Evolutionary conservation across 1,284 basidiomycete species (phyloP), one percentile per base, ranked within the genome.

Genomic region (Fistulinella cinereoalba): DNA sequence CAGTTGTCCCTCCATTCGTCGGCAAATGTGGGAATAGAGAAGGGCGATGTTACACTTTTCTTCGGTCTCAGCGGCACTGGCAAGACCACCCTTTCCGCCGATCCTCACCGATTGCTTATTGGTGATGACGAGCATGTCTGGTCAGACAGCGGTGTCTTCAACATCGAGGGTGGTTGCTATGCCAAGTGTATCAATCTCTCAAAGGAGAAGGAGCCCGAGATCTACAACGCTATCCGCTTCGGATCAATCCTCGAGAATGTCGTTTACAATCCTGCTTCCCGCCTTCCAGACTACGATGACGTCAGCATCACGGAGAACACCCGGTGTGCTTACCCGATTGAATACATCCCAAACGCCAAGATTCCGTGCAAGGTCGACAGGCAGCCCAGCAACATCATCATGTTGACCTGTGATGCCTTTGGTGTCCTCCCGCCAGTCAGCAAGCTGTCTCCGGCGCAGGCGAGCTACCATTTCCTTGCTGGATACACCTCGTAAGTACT

Each of bases 81-180:
- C 59, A 99, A 99, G 81, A 99, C 94, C 44, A 97, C 94, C 6
- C 83, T 97, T 38, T 96, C 92, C 23, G 93, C 94, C 40, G 94
- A 97, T 71, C 91, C 94, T 28, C 80, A 83, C 60, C 90, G 94
- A 55, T 75, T 89, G 51, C 81, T 97, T 50, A 97, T 97, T 60
- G 94, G 95, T 62, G 94, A 97, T 67, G 95, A 97, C 67, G 94
- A 97, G 74, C 95, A 97, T 69, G 95, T 97, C 63, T 97, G 94
- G 95, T 93, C 92, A 25, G 94, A 97, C 71, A 84, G 79, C 19
- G 97, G 96, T 69, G 96, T 99, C 53, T 99, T 99, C 85, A 99
- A 99, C 82, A 99, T 99, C 62, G 96, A 99, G 70, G 96, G 96
- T 60, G 96, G 97, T 48, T 99, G 96, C 76, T 99, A 99, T 71